phyloP scores from a whole-genome alignment of 805 yeast genomes.

The Suhomyces sp. region DNA sequence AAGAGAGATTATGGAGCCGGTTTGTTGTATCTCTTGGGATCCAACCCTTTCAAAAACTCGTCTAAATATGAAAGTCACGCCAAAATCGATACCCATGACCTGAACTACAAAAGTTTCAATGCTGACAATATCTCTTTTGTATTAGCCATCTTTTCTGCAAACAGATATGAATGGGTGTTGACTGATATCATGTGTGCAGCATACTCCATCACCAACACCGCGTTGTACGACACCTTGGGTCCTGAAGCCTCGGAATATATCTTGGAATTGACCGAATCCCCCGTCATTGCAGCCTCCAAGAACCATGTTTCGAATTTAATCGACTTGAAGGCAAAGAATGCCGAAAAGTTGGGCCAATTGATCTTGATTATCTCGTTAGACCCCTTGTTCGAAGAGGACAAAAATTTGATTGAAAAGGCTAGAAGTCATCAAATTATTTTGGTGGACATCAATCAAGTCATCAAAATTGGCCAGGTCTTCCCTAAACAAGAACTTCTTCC shows the following conservation, averaged over 20 bases:
- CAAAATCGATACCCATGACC: conserved; percentile 20
- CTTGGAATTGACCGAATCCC: conserved; percentile 34
- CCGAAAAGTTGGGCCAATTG: conserved; percentile 36
- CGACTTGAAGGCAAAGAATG: conserved; percentile 36
- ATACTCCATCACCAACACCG: conserved; percentile 36
- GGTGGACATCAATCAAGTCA: conserved; percentile 22
- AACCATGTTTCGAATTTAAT: conserved; percentile 51
- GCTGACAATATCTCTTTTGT: conserved; percentile 30
- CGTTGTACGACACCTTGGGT: conserved; percentile 43
- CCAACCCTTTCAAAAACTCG: conserved; percentile 19
- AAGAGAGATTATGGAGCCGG: conserved; percentile 22
- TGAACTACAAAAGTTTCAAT: conserved; percentile 11
- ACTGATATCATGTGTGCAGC: conserved; percentile 35
- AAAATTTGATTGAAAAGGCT: conserved; percentile 55
- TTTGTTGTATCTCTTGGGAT: conserved; percentile 19
- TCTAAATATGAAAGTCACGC: conserved; percentile 17
- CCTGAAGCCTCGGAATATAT: conserved; percentile 33
- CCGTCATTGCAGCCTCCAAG: conserved; percentile 53
- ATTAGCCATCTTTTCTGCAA: conserved; percentile 32
- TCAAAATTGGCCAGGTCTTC: conserved; percentile 21
- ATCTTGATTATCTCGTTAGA: conserved; percentile 61
- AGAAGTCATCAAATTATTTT: conserved; percentile 15
- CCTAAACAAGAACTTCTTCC: conserved; percentile 19
- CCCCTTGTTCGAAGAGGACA: conserved; percentile 40
- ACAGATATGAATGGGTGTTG: conserved; percentile 39